Percentiles rank a stretch among this genome's conserved stretches.
These are phyloP conservation scores for Pythium insidiosum DNA, from an alignment of 352 stramenopile genomes.

Conservation along the genomic window DNA sequence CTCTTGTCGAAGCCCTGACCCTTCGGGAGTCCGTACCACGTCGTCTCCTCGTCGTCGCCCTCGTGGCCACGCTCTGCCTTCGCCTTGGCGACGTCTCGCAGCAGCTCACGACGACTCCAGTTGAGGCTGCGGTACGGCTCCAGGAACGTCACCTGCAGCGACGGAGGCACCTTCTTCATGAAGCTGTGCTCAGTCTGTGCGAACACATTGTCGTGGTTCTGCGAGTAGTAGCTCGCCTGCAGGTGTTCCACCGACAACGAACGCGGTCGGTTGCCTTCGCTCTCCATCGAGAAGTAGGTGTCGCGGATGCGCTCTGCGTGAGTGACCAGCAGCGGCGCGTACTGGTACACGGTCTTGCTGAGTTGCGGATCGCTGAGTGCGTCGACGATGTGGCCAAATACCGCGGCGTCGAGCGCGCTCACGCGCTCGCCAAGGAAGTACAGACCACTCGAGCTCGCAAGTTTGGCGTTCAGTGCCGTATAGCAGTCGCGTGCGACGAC, in stretches of 20 bases:
- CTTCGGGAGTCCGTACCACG: neutral
- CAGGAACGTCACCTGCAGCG: conserved; percentile 59
- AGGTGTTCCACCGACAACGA: conserved; percentile 17
- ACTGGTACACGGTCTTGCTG: conserved; percentile 55
- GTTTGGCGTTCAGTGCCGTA: conserved; percentile 73
- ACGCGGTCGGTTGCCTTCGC: conserved; percentile 29
- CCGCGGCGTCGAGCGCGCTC: conserved; percentile 66
- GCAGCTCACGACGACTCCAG: conserved; percentile 69
- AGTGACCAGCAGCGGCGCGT: conserved; percentile 64
- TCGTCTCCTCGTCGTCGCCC: conserved; percentile 6
- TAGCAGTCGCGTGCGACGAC: conserved; percentile 82
- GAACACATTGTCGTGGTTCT: conserved; percentile 78
- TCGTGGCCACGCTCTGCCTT: conserved; percentile 21
- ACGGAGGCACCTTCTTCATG: conserved; percentile 58
- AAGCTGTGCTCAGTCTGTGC: conserved; percentile 34
- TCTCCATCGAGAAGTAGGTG: conserved; percentile 47
- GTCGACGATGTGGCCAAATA: conserved; percentile 82
- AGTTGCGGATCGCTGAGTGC: conserved; percentile 69
- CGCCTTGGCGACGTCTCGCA: conserved; percentile 41
- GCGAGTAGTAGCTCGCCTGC: conserved; percentile 35
- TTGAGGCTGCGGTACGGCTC: conserved; percentile 77
- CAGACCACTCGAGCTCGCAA: conserved; percentile 31
- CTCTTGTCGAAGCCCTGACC: conserved; percentile 53
- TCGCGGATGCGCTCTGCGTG: conserved; percentile 66
- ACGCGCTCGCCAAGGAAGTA: conserved; percentile 71